These are phyloP conservation scores for Apiospora malaysiana DNA, from an alignment of 2,329 filamentous ascomycete species.

Conservation along the genomic window DNA sequence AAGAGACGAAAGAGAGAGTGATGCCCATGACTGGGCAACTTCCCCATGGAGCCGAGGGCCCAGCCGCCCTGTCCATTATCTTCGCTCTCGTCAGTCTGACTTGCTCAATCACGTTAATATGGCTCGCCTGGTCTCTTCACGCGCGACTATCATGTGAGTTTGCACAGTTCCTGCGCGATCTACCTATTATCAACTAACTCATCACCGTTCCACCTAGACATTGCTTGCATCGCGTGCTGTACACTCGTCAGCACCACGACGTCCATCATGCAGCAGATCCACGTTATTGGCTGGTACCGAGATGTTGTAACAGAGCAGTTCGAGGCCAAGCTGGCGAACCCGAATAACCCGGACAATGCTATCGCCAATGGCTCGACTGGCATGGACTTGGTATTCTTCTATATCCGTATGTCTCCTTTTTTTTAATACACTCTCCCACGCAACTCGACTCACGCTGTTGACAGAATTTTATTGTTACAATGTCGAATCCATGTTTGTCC, in stretches of 20 bases:
- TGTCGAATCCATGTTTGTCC: constrained; percentile 32
- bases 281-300: constrained; percentile 29
- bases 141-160: constrained; percentile 34
- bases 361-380: constrained; percentile 34
- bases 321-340: constrained; percentile 28
- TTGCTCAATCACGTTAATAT: constrained; percentile 29
- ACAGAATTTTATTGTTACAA: constrained; percentile 34
- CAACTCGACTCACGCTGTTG: background rate
- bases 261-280: constrained; percentile 34
- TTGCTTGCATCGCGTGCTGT: constrained; percentile 32
- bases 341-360: constrained; percentile 29
- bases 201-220: constrained; percentile 27
- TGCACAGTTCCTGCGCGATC: background rate
- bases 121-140: constrained; percentile 35
- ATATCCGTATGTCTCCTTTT: constrained; percentile 31
- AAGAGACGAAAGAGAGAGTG: background rate
- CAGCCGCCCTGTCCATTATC: constrained; percentile 27
- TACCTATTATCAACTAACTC: background rate
- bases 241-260: constrained; percentile 30
- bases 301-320: constrained; percentile 28
- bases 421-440: background rate
- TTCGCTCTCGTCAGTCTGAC: constrained; percentile 25
- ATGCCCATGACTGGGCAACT: constrained; percentile 29
- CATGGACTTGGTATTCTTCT: constrained; percentile 33
- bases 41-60: constrained; percentile 29